phyloP scores from a whole-genome alignment of 2,329 filamentous ascomycete species.

The Epichloe amarillans region DNA sequence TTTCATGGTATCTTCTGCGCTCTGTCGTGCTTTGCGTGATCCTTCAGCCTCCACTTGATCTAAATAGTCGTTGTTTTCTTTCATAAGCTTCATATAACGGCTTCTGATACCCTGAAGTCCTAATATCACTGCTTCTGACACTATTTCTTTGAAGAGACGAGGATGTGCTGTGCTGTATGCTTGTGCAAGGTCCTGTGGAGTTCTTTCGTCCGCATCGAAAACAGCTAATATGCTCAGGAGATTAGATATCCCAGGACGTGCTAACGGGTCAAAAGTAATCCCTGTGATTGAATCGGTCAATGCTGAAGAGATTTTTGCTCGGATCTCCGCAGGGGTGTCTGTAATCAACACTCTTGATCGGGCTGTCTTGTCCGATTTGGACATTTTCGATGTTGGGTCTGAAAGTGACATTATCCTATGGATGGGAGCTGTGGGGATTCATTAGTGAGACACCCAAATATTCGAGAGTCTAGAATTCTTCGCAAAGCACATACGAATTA shows the following conservation, averaged over 20 bases:
- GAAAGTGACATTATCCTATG: slow-evolving; percentile 84
- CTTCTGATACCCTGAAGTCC: slow-evolving; percentile 42
- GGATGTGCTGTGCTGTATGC: slow-evolving; percentile 24
- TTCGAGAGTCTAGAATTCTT: not conserved
- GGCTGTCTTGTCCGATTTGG: slow-evolving; percentile 64
- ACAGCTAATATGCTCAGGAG: slow-evolving; percentile 68
- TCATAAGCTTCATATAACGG: slow-evolving; percentile 40
- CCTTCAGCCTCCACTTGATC: slow-evolving; percentile 46
- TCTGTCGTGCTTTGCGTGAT: slow-evolving; percentile 45
- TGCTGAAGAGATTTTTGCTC: slow-evolving; percentile 55
- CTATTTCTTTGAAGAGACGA: slow-evolving; percentile 32
- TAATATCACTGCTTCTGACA: slow-evolving; percentile 42
- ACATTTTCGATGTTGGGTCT: slow-evolving; percentile 77
- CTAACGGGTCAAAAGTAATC: slow-evolving; percentile 58
- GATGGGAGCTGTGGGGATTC: slow-evolving; percentile 47
- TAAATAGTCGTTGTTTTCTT: slow-evolving; percentile 35
- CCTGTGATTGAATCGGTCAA: slow-evolving; percentile 58
- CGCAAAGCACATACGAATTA: slow-evolving; percentile 46
- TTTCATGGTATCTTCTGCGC: slow-evolving; percentile 45
- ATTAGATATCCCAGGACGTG: slow-evolving; percentile 75
- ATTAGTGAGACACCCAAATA: not conserved
- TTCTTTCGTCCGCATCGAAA: slow-evolving; percentile 36
- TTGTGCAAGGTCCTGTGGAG: slow-evolving; percentile 26
- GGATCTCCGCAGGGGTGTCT: slow-evolving; percentile 51
- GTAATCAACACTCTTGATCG: slow-evolving; percentile 74